Percentiles rank a stretch among this genome's conserved stretches.
Conservation (phyloP, 2,329 filamentous ascomycete genomes). For the Leptographium radiaticola region DNA sequence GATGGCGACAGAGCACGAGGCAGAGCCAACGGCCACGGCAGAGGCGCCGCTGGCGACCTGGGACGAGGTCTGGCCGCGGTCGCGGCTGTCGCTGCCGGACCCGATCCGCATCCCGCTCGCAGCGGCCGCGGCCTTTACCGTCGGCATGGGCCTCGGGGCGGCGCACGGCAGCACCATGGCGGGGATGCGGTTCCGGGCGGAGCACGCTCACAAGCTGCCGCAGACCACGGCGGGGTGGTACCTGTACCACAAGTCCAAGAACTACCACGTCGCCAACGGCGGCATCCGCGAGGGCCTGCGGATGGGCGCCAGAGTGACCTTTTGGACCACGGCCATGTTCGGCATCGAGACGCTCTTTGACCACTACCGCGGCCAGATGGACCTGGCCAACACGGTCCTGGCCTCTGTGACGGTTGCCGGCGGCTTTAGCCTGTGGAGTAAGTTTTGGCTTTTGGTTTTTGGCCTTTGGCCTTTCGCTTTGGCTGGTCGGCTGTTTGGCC, state of each 20-base stretch:
- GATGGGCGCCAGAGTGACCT: constrained; percentile 56
- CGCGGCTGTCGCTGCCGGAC: constrained; percentile 50
- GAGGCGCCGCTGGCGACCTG: background rate
- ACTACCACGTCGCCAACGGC: constrained; percentile 71
- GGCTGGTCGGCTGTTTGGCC: too few species aligned
- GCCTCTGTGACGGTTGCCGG: constrained; percentile 78
- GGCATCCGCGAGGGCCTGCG: constrained; percentile 66
- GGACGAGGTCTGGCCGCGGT: constrained; percentile 21
- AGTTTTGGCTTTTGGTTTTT: constrained; percentile 19
- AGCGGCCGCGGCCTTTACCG: constrained; percentile 46
- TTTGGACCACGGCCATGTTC: constrained; percentile 67
- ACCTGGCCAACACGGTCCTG: constrained; percentile 68
- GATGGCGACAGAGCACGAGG: background rate
- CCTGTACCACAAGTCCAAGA: constrained; percentile 97
- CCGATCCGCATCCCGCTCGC: constrained; percentile 53
- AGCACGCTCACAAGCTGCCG: constrained; percentile 90
- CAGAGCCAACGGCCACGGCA: background rate
- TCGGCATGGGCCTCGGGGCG: constrained; percentile 60
- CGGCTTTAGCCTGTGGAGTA: constrained; percentile 76
- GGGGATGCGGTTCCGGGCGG: constrained; percentile 77
- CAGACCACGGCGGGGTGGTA: constrained; percentile 80
- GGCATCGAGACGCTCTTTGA: constrained; percentile 78
- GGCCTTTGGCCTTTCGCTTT: too few species aligned
- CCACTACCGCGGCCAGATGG: constrained; percentile 52
- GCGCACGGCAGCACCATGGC: constrained; percentile 61